A percentile compares a stretch with the other conserved stretches of the same genome.
These are phyloP conservation scores for Zymoseptoria crescenta DNA, from an alignment of 2,329 filamentous ascomycete species.

Conservation along the genomic window DNA sequence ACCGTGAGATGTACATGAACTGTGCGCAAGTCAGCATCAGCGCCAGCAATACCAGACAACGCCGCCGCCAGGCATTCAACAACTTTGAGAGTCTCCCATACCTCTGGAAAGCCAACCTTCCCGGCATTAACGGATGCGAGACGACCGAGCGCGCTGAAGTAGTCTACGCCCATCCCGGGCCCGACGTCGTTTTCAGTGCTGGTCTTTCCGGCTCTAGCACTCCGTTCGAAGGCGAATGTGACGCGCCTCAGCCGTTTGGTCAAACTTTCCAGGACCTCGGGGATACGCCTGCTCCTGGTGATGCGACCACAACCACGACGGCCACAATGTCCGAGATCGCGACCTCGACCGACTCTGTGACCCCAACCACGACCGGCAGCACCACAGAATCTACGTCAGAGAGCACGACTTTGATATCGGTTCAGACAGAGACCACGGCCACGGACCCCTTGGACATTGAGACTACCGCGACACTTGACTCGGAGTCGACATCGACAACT, in stretches of 20 bases:
- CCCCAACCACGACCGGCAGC: background rate
- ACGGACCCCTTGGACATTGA: conserved; percentile 5
- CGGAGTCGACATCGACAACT: no score
- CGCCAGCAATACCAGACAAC: conserved; percentile 14
- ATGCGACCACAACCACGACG: conserved; percentile 1
- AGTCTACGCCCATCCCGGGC: conserved; percentile 36
- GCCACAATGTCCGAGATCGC: background rate
- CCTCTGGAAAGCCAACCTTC: conserved; percentile 39
- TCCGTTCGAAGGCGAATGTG: conserved; percentile 24
- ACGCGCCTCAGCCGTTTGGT: conserved; percentile 23
- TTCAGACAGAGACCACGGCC: conserved; percentile 1
- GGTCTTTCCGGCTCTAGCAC: conserved; percentile 25
- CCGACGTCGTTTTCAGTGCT: conserved; percentile 33
- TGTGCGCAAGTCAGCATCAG: conserved; percentile 41
- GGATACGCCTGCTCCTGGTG: conserved; percentile 3
- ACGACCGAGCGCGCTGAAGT: conserved; percentile 32
- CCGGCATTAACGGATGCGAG: conserved; percentile 34
- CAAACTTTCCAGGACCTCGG: conserved; percentile 20
- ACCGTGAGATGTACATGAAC: conserved; percentile 65
- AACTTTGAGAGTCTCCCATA: conserved; percentile 32
- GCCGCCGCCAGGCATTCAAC: conserved; percentile 12
- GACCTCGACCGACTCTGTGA: conserved; percentile 1
- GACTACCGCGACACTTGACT: no score
- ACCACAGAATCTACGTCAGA: background rate
- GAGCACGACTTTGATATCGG: no score